A percentile compares a stretch with the other conserved stretches of the same genome.
phyloP scores from a whole-genome alignment of 371 early-diverging fungal genomes.

The Mucor lusitanicus region DNA sequence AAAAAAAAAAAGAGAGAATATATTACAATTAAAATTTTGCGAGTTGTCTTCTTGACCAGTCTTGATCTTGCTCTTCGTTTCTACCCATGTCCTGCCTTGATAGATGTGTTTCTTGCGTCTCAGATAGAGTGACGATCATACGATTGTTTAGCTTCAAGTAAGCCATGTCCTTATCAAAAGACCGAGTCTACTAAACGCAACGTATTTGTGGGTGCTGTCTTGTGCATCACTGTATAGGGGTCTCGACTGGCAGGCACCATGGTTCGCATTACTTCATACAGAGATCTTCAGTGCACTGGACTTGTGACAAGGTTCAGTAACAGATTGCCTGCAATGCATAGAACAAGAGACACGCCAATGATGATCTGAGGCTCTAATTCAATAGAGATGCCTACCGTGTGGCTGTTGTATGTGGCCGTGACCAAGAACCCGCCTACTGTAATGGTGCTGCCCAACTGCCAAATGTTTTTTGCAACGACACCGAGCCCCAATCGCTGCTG shows the following conservation, averaged over 20 bases:
- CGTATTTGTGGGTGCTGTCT: conserved; percentile 11
- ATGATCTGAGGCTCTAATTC: neutral
- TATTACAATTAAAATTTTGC: conserved; percentile 1
- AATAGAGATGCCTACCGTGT: neutral
- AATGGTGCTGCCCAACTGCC: conserved; percentile 15
- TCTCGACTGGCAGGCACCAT: conserved; percentile 14
- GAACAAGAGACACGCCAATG: neutral
- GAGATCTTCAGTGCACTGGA: conserved; percentile 11
- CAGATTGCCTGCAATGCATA: neutral
- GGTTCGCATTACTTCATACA: conserved; percentile 7
- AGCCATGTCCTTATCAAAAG: conserved; percentile 1
- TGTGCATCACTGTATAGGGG: neutral
- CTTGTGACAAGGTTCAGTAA: neutral
- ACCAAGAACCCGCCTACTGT: conserved; percentile 15
- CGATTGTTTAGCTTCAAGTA: conserved; percentile 10
- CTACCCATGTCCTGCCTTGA: neutral
- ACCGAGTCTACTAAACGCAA: conserved; percentile 5
- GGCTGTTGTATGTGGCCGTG: neutral
- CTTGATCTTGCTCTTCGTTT: conserved; percentile 2
- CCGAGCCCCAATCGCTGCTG: neutral
- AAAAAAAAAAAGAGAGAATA: neutral
- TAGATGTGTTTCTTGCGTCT: neutral
- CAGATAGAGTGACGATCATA: conserved; percentile 3
- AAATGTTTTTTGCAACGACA: neutral
- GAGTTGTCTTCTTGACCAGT: conserved; percentile 14